A percentile compares a stretch with the other conserved stretches of the same genome.
Conservation (phyloP, 208 protist species). For the Herpetomonas tarakana region DNA sequence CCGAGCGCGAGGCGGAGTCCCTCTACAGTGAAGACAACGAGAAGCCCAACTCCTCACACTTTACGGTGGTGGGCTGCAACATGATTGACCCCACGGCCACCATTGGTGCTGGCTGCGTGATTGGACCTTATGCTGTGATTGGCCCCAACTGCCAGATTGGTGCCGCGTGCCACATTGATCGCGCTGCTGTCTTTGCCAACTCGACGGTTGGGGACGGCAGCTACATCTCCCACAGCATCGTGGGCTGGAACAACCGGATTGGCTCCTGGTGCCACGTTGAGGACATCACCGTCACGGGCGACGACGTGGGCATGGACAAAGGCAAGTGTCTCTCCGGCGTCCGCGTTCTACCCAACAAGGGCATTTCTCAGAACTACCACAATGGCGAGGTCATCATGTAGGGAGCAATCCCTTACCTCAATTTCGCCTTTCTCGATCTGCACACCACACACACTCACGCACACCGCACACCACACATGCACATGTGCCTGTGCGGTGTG, state of each 20-base stretch:
- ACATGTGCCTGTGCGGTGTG: no score
- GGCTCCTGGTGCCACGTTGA: conserved; percentile 93
- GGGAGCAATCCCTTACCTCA: not conserved
- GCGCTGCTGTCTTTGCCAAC: conserved; percentile 88
- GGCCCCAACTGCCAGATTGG: conserved; percentile 93
- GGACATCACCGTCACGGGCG: conserved; percentile 93
- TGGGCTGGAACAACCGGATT: conserved; percentile 95
- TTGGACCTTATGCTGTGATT: conserved; percentile 96
- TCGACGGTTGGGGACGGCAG: conserved; percentile 71
- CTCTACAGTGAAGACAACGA: conserved; percentile 31
- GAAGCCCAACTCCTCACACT: conserved; percentile 16
- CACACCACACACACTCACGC: no score
- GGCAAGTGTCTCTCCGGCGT: conserved; percentile 92
- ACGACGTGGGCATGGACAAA: conserved; percentile 93
- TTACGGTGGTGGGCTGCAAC: conserved; percentile 68
- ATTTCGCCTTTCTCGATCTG: not conserved
- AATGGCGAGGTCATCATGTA: conserved; percentile 94
- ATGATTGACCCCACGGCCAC: conserved; percentile 89
- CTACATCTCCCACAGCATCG: conserved; percentile 89
- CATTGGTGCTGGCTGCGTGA: conserved; percentile 90
- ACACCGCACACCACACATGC: no score
- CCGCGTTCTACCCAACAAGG: conserved; percentile 95
- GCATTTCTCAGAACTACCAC: conserved; percentile 74
- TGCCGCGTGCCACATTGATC: conserved; percentile 74
- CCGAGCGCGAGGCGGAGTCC: conserved; percentile 20